Conservation (phyloP, 2,329 filamentous ascomycete genomes). For the Hypoxylon sp. region DNA sequence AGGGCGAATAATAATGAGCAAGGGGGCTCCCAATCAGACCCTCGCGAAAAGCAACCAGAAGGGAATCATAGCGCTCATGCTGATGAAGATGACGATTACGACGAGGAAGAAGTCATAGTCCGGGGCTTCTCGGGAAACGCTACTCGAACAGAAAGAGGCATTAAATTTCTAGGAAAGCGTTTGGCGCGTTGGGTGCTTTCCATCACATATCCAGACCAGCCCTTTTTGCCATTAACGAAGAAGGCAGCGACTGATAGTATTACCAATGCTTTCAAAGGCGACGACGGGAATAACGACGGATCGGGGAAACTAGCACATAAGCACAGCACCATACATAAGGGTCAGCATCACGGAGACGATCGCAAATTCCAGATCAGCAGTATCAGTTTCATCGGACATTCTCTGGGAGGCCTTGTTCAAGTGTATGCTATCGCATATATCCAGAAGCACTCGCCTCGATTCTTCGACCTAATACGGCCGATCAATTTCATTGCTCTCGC, state of each 20-base stretch:
- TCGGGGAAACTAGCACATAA: conserved; percentile 68
- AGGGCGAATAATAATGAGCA: conserved; percentile 55
- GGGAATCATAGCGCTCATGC: conserved; percentile 33
- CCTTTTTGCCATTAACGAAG: conserved; percentile 78
- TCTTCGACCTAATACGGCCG: conserved; percentile 88
- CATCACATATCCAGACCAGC: conserved; percentile 94
- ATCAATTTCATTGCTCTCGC: conserved; percentile 93
- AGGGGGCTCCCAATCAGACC: conserved; percentile 40
- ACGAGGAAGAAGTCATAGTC: conserved; percentile 89
- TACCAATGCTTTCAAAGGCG: conserved; percentile 57
- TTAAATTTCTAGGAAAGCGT: conserved; percentile 96
- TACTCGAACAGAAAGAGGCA: conserved; percentile 91
- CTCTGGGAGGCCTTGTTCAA: conserved; percentile 89
- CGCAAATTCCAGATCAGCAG: conserved; percentile 88
- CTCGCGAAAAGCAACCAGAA: conserved; percentile 42
- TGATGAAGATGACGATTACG: conserved; percentile 71
- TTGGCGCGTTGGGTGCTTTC: conserved; percentile 91
- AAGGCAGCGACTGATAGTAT: conserved; percentile 61
- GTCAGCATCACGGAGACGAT: conserved; percentile 54
- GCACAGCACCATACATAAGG: conserved; percentile 71
- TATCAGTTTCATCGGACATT: conserved; percentile 95
- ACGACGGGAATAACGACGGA: conserved; percentile 59
- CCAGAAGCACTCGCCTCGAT: conserved; percentile 92
- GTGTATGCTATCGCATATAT: conserved; percentile 97
- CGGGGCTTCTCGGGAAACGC: conserved; percentile 92